Evolutionary conservation across 306 rosid genomes (phyloP), one percentile per base, ranked within the genome.

Genomic region (Pyrus communis): DNA sequence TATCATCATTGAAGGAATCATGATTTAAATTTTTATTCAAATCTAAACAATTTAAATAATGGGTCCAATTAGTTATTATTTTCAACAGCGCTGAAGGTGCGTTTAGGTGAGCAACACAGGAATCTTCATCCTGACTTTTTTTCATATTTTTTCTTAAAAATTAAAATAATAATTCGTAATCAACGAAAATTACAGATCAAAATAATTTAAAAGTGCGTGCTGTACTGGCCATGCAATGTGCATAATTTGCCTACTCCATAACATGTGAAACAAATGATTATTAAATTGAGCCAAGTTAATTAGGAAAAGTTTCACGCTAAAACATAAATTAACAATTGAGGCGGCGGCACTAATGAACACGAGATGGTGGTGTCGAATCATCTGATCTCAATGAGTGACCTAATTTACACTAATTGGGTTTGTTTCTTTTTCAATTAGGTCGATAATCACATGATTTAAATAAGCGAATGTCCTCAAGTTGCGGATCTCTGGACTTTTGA

Each of bases 361-460:
- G 87, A 76, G 75, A 73, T 78, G 75, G 81, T 88, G 88, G 86
- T 79, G 91, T 84, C 89, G 86, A 85, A 77, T 87, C 89, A 78
- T 82, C 80, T 79, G 77, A 84, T 85, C 85, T 78, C 70, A 76
- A 84, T 69, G 78, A 79, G 55, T 49, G 67, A 78, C 71, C 78
- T n/a, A 42, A 78, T 75, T 74, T 77, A 78, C 73, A 46, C 74
- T 81, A 71, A 72, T 80, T n/a, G 31, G 62, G 75, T 51, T 31
- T 46, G 55, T 80, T 78, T 69, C 35, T 33, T 75, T 64, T 78
- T 75, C 74, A 64, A 85, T 86, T 81, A 81, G 85, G 85, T 74
- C 33, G 35, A 72, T 81, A 81, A 81, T 80, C 84, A 85, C 76
- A 83, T 38, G 42, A 38, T 54, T 64, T 74, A 78, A 61, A 65